Percentiles rank a stretch among this genome's conserved stretches.
These are phyloP conservation scores for Abelmoschus esculentus DNA, from an alignment of 345 rosid species.

Conservation along the genomic window DNA sequence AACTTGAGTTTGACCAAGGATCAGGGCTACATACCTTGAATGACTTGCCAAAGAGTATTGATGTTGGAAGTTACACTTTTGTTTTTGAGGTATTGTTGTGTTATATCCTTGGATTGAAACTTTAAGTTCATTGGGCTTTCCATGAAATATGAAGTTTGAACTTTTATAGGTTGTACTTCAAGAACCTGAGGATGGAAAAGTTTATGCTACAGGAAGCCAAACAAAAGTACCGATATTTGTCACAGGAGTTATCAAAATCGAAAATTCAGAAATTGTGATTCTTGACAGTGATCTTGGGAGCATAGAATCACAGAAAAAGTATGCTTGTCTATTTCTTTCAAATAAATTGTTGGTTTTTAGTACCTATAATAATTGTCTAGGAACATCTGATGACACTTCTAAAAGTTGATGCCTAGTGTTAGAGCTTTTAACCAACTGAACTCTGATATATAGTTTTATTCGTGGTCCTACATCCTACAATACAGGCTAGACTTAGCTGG, in stretches of 20 bases:
- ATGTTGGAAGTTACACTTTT: conserved; percentile 75
- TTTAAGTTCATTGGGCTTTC: conserved; percentile 15
- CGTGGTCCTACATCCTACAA: neutral
- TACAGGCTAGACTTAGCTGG: conserved; percentile 65
- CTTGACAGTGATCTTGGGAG: conserved; percentile 86
- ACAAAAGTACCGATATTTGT: conserved; percentile 49
- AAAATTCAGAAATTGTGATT: conserved; percentile 65
- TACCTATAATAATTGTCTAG: neutral
- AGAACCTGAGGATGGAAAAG: conserved; percentile 46
- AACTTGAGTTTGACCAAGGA: conserved; percentile 64
- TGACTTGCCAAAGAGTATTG: conserved; percentile 43
- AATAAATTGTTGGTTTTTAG: neutral
- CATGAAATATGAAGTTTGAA: conserved; percentile 5
- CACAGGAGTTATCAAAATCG: conserved; percentile 59
- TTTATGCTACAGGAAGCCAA: conserved; percentile 55
- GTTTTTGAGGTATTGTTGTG: conserved; percentile 65
- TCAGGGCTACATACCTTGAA: conserved; percentile 43
- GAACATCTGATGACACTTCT: neutral
- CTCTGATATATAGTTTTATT: neutral
- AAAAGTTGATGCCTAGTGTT: neutral
- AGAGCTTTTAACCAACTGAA: neutral
- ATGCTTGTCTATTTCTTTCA: conserved; percentile 5
- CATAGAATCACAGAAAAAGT: conserved; percentile 70
- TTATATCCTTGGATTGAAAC: neutral
- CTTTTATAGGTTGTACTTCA: conserved; percentile 47